Base-by-base conservation (phyloP, 2,329 filamentous ascomycete genomes). In the Elsinoe perseae region DNA sequence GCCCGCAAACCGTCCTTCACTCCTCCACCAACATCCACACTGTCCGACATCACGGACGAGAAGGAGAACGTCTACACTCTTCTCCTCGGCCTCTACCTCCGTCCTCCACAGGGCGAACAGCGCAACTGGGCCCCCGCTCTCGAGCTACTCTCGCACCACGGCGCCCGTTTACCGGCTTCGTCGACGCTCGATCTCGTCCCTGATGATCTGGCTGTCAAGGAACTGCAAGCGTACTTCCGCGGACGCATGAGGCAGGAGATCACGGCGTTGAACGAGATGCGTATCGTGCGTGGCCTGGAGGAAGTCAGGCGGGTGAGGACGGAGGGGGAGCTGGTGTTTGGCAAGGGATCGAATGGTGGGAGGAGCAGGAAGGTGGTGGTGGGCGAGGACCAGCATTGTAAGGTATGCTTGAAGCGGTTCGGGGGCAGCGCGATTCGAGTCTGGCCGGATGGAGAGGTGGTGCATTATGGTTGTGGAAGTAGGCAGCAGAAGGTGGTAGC, bases 381-480 rank as follows among this genome's bases (percentile, higher is more conserved):
- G 53, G 83, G 81, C 8, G 92, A 98, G 64, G 92, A 97, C 67
- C 78, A 89, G 53, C 85, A 95, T 56, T 98, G 93, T 69, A 85
- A 87, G 10, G 88, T 95, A 14, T 98, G 93, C 69, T 87, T 95
- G 70, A 97, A 96, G 77, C 78, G 93, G 62, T 80, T 98, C 61
- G 92, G 91, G 1, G 86, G 89, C 1, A 95, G 87, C 69, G 93
- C 95, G 16, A 86, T 97, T 58, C 85, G 91, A 38, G 91, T 96
- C 10, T 80, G 93, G 71, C 89, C 91, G 5, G 87, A 95, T 63
- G 70, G 72, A 42, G 68, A 69, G 48, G 75, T 77, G 18, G 74
- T 77, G 58, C 76, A 78, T 65, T 75, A 73, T 57, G 76, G 76
- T 2, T 78, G 76, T 66, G 68, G 73, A 36, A 64, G 56, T 46